Evolutionary conservation across 108 stramenopile genomes (phyloP), one percentile per base, ranked within the genome.

Genomic region (Cafeteria roenbergensis): DNA sequence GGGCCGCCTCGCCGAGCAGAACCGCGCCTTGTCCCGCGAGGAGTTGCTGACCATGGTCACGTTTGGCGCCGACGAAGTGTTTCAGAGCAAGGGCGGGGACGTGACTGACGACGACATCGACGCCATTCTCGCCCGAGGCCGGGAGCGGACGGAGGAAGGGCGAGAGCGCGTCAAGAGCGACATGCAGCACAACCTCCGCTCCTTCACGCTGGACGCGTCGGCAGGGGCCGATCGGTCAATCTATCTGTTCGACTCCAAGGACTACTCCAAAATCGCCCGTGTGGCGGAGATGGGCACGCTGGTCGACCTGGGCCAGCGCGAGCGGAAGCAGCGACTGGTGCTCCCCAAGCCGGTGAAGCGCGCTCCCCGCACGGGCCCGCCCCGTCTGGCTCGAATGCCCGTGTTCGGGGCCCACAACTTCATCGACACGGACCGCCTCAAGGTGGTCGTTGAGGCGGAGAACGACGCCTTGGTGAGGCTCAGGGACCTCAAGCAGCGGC

Each of bases 1-100:
- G 65, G 93, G 90, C 24, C 81, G 90, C 31, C 73, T 96, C 25
- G 87, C 88, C 24, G 90, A 96, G 67, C 85, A 92, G 69, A 78
- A 91, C 76, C 72, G 82, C 27, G 77, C 84, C 26, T 73, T 93
- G 48, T 83, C 81, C 72, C 91, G 94, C 78, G 85, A 84, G 32
- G 96, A 98, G 59, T 80, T 98, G 34, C 91, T 94, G 94, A 83
- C 88, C 65, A 95, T 98, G 93, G 96, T 98, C 30, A 82, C 81
- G 56, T 95, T 95, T 71, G 95, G 95, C 26, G 95, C 95, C 20
- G 95, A 97, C 76, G 89, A 92, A 70, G 95, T 97, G 74, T 75
- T 90, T 57, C 89, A 81, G 61, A 83, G 86, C 27, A 84, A 78
- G 57, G 82, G 81, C 30, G 88, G 83, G 21, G 81, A 86, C 9